A percentile compares a stretch with the other conserved stretches of the same genome.
These are phyloP conservation scores for Leucocoprinus leucothites DNA, from an alignment of 768 basidiomycete species.

Conservation along the genomic window DNA sequence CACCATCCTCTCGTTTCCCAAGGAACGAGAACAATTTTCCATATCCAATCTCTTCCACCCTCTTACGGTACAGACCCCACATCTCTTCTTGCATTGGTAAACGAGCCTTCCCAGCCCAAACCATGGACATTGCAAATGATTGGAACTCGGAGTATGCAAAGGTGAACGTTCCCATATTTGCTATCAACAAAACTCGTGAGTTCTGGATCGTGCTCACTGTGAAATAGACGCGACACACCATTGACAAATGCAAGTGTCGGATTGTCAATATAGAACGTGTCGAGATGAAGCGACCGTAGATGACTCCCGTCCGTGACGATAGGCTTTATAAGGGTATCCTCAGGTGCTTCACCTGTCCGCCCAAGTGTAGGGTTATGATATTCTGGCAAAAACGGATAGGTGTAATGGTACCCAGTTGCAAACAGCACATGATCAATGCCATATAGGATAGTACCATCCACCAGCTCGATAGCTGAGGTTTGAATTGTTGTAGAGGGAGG, in stretches of 20 bases:
- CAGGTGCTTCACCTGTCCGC: constrained; percentile 20
- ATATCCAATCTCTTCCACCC: no score
- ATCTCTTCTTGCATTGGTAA: constrained; percentile 13
- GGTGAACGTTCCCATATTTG: constrained; percentile 1
- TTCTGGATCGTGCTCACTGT: no score
- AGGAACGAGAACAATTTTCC: no score
- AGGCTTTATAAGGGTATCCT: constrained; percentile 22
- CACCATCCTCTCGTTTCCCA: no score
- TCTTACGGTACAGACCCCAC: no score
- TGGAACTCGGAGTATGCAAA: constrained; percentile 36
- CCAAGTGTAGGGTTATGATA: constrained; percentile 30
- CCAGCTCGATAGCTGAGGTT: constrained; percentile 29
- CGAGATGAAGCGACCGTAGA: constrained; percentile 37
- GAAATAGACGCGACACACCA: no score
- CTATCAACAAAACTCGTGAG: no score
- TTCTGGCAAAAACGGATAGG: constrained; percentile 41
- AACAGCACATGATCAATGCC: constrained; percentile 36
- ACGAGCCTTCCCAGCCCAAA: constrained; percentile 33
- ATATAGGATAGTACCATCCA: constrained; percentile 34
- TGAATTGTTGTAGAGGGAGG: constrained; percentile 19
- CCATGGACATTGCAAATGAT: constrained; percentile 32
- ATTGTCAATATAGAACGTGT: constrained; percentile 42
- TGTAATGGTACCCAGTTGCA: constrained; percentile 39
- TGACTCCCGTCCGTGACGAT: constrained; percentile 39
- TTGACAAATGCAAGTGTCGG: constrained; percentile 40